Base-by-base conservation (phyloP, 2,329 filamentous ascomycete genomes). In the Ceratocystis cubensis region DNA sequence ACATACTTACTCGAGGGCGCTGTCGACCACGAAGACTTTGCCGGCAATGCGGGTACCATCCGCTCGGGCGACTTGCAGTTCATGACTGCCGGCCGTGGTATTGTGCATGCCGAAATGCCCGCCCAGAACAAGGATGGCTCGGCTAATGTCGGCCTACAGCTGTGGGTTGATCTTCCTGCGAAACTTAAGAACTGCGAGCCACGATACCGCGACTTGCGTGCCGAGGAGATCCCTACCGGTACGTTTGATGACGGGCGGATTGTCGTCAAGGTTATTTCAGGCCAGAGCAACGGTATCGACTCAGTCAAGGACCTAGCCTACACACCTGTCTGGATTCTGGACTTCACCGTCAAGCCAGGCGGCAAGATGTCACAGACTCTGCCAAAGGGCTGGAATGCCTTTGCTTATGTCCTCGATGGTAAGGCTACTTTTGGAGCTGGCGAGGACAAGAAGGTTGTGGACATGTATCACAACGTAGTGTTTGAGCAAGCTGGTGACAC, bases 91-190 rank as follows among this genome's bases (percentile, higher is more conserved):
- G 93, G 93, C 3, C 80, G 82, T 22, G 93, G 93, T 53, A 95
- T 97, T 72, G 88, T 96, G 75, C 94, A 97, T 76, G 90, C 92
- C 46, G 93, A 97, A 77, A 96, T 97, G 91, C 93, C 93, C 8
- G 82, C 84, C 65, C 84, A 89, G 73, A 90, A 91, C 73, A 75
- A 81, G 0, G 89, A 94, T 74, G 89, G 89, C 63, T 83, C 80
- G 66, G 79, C 87, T 68, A 96, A 92, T 75, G 82, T 95, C 65
- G 93, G 93, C 44, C 84, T 97, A 77, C 94, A 97, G 78, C 81
- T 97, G 25, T 97, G 94, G 93, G 92, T 97, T 61, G 93, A 97
- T 74, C 79, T 97, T 10, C 93, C 94, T 5, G 78, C 84, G 72
- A 76, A 87, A 46, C 81, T 96, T 65, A 97, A 97, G 80, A 80